Evolutionary conservation across 345 rosid species (phyloP).

Genomic region (Gossypium sturtianum): DNA sequence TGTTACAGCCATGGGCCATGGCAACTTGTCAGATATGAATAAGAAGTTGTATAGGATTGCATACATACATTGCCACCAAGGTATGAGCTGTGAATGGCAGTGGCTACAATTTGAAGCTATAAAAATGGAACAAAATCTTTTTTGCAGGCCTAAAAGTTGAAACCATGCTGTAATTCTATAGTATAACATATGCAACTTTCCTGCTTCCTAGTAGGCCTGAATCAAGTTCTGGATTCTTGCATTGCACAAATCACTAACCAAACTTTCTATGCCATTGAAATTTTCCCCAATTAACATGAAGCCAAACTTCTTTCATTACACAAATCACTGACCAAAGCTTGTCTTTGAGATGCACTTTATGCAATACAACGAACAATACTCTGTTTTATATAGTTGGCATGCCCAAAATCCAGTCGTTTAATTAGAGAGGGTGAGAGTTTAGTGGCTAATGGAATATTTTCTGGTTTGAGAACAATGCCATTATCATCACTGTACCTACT

Average conservation of each 20-base stretch:
- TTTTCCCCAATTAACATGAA: constrained; percentile 38
- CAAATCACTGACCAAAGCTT: background rate
- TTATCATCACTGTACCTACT: no score
- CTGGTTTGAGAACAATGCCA: no score
- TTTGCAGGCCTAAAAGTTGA: background rate
- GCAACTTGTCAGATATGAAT: background rate
- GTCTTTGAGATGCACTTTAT: background rate
- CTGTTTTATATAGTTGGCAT: constrained; percentile 53
- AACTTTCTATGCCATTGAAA: constrained; percentile 42
- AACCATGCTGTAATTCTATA: background rate
- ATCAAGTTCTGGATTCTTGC: background rate
- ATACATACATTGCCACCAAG: constrained; percentile 41
- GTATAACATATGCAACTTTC: background rate
- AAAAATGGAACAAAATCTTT: background rate
- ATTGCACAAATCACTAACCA: constrained; percentile 38
- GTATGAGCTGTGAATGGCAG: constrained; percentile 44
- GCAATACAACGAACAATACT: constrained; percentile 23
- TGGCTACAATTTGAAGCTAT: background rate
- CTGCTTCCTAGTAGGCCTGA: background rate
- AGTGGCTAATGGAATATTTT: no score
- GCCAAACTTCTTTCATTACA: constrained; percentile 12
- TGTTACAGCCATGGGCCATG: no score
- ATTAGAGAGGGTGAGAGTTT: background rate
- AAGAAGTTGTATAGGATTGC: background rate
- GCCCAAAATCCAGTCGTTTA: constrained; percentile 68